Base-by-base conservation (phyloP, 805 yeast genomes). In the Suhomyces sp. region DNA sequence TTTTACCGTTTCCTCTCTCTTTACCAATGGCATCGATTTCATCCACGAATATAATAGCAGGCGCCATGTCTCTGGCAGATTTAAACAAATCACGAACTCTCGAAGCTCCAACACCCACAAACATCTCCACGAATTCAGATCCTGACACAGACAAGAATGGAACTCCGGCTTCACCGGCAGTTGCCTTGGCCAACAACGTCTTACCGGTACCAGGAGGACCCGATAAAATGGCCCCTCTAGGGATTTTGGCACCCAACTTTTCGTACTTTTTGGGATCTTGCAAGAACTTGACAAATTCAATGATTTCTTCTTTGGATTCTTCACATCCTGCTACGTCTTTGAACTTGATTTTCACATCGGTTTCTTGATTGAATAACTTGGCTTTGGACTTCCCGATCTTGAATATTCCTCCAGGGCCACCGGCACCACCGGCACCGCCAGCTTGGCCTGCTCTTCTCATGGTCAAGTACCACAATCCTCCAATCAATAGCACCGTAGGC, bases 131-230 rank as follows among this genome's bases (percentile, higher is more conserved):
- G 60, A 91, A 91, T 67, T 91, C 97, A 12, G 97, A 89, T 61
- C 97, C 97, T 1, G 96, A 87, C 6, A 91, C 97, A 20, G 94
- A 85, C 57, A 84, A 84, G 67, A 91, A 91, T 22, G 97, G 97
- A 48, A 91, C 97, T 47, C 89, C 94, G 1, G 97, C 97, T 68
- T 91, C 97, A 60, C 97, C 97, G 2, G 97, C 97, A 22, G 97
- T 91, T 10, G 97, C 97, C 68, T 88, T 90, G 21, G 97, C 97
- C 51, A 91, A 73, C 56, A 91, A 72, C 0, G 97, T 91, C 69
- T 91, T 91, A 82, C 97, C 97, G 2, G 97, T 91, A 76, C 97
- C 97, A 43, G 97, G 97, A 15, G 97, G 96, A 58, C 97, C 97
- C 10, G 96, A 86, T 47, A 91, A 73, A 57, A 91, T 88, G 6